These are phyloP conservation scores for Alternaria gaisen DNA, from an alignment of 2,329 filamentous ascomycete species.

Conservation along the genomic window DNA sequence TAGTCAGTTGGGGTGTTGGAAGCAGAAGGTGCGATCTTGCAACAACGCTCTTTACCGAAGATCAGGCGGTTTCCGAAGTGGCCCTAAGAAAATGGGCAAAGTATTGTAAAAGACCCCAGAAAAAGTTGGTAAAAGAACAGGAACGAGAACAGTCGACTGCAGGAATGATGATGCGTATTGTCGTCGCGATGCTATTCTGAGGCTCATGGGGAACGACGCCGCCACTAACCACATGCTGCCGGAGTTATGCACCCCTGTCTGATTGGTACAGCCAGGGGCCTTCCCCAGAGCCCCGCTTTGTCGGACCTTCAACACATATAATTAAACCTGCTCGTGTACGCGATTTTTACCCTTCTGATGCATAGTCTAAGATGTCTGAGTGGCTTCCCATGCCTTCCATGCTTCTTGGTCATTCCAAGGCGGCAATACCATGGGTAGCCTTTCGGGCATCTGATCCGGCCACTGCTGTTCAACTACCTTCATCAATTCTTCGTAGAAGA, in stretches of 20 bases:
- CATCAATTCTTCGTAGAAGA: slow-evolving; percentile 65
- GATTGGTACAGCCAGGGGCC: slow-evolving; percentile 9
- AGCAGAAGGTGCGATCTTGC: slow-evolving; percentile 11
- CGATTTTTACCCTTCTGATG: background rate
- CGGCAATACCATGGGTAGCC: slow-evolving; percentile 63
- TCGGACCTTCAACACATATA: background rate
- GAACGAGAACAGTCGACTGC: slow-evolving; percentile 1
- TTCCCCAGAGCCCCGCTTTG: slow-evolving; percentile 10
- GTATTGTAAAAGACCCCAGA: background rate
- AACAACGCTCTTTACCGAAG: slow-evolving; percentile 7
- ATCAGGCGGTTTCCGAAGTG: slow-evolving; percentile 5
- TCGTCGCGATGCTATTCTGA: slow-evolving; percentile 12
- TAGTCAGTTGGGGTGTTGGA: slow-evolving; percentile 5
- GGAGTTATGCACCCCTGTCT: slow-evolving; percentile 19
- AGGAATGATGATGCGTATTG: slow-evolving; percentile 5
- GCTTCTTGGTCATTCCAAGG: slow-evolving; percentile 57
- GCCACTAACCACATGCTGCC: slow-evolving; percentile 17
- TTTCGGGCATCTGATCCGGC: slow-evolving; percentile 64
- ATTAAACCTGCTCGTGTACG: background rate
- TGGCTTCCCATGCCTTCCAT: slow-evolving; percentile 41
- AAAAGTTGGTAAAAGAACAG: background rate
- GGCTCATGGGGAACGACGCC: slow-evolving; percentile 12
- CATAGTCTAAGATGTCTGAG: slow-evolving; percentile 5
- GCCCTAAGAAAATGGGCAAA: background rate
- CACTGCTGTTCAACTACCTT: slow-evolving; percentile 60